Conservation (phyloP, 768 basidiomycete genomes). For the Pisolithus albus region DNA sequence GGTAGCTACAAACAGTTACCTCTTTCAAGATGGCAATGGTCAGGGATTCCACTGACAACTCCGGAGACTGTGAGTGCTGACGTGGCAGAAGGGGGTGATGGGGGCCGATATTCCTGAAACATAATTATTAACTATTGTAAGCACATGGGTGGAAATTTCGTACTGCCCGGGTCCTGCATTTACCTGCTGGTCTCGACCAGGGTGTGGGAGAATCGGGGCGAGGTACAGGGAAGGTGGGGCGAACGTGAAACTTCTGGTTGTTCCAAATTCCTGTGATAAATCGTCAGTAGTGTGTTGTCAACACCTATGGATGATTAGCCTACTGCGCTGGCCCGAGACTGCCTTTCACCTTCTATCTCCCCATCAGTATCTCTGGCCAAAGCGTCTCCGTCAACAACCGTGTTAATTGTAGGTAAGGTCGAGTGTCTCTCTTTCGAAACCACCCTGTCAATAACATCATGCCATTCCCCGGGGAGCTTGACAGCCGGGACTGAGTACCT, state of each 20-base stretch:
- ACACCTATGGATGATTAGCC: constrained; percentile 22
- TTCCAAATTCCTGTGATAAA: constrained; percentile 28
- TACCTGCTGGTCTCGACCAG: constrained; percentile 21
- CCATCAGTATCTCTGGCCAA: constrained; percentile 19
- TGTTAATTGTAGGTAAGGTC: constrained; percentile 27
- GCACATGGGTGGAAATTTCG: constrained; percentile 5
- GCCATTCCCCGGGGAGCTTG: constrained; percentile 32
- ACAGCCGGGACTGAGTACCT: constrained; percentile 5
- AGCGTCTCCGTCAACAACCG: constrained; percentile 25
- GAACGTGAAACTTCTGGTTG: constrained; percentile 24
- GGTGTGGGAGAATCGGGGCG: constrained; percentile 32
- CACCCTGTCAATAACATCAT: constrained; percentile 27
- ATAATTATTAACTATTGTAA: constrained; percentile 1
- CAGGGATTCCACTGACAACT: constrained; percentile 29
- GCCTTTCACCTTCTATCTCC: constrained; percentile 23
- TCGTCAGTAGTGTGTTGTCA: constrained; percentile 20
- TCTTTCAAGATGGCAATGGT: constrained; percentile 18
- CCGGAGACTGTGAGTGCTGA: constrained; percentile 29
- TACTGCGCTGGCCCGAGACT: constrained; percentile 30
- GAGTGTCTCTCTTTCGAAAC: constrained; percentile 27
- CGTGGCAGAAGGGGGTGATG: constrained; percentile 48
- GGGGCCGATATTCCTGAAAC: constrained; percentile 47
- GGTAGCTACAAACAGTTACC: too few relatives aligned
- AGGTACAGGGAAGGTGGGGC: constrained; percentile 29
- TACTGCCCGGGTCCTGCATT: constrained; percentile 23